Base-by-base conservation (phyloP, 1,139 yeast genomes). In the Geotrichum candidum region DNA sequence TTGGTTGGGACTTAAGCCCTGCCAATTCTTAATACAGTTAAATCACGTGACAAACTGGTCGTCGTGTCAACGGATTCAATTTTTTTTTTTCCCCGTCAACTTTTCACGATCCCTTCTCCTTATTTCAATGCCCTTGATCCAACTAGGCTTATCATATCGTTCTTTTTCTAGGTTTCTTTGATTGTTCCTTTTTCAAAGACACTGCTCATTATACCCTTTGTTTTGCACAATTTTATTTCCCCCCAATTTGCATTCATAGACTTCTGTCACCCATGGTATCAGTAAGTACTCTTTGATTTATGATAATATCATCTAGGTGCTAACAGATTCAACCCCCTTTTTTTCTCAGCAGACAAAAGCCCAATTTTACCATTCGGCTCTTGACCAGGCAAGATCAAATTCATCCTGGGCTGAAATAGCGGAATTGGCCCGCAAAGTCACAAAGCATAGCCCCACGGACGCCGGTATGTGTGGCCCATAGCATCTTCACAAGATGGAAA, bases 341-440 rank as follows among this genome's bases (percentile, higher is more conserved):
- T 41, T 41, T 41, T 41, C 15, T 15, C 6, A 41, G 46, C 46
- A 41, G 46, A 41, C 46, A 41, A 62, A 62, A 51, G 59, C 60
- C 22, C 60, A 58, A 38, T 27, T 59, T 13, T 64, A 66, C 53
- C 53, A 65, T 27, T 60, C 59, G 18, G 60, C 61, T 25, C 62
- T 69, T 60, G 72, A 69, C 55, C 60, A 55, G 6, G 70, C 69
- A 11, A 58, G 71, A 41, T 53, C 67, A 33, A 57, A 57, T 35
- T 62, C 67, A 1, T 56, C 64, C 29, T 68, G 71, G 69, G 60
- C 63, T 9, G 62, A 58, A 15, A 66, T 69, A 3, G 66, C 69
- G 2, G 70, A 68, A 54, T 62, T 68, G 35, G 68, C 64, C 11
- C 61, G 67, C 7, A 68, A 67, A 57, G 64, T 66, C n/a, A 58